Evolutionary conservation across 768 basidiomycete genomes (phyloP).

Genomic region (Boletellus ananas): DNA sequence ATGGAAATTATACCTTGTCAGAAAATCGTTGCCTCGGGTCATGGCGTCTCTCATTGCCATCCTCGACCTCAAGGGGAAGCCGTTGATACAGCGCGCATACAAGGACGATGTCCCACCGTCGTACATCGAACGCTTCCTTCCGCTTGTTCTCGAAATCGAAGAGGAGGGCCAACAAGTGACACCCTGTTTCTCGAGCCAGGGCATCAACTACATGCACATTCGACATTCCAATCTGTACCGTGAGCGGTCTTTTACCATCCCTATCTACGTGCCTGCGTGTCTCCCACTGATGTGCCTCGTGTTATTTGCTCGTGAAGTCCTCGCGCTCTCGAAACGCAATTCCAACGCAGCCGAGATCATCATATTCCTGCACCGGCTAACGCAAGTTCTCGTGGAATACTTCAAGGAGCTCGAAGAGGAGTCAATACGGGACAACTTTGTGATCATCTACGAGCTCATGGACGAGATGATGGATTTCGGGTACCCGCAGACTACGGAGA

Average conservation of each 20-base stretch:
- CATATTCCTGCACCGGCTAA: conserved; percentile 91
- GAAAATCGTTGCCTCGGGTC: neutral
- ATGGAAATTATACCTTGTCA: conserved; percentile 9
- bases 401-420: conserved; percentile 99
- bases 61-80: conserved; percentile 97
- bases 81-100: conserved; percentile 94
- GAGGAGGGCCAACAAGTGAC: conserved; percentile 96
- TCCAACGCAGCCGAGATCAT: conserved; percentile 94
- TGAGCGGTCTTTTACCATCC: conserved; percentile 35
- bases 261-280: too few relatives aligned
- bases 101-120: conserved; percentile 91
- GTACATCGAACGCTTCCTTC: conserved; percentile 90
- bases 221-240: conserved; percentile 96
- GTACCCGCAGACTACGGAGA: conserved; percentile 97
- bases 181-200: conserved; percentile 93
- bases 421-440: conserved; percentile 98
- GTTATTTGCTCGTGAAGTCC: conserved; percentile 48
- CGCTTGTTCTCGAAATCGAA: conserved; percentile 90
- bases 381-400: conserved; percentile 92
- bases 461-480: conserved; percentile 99
- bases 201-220: conserved; percentile 98
- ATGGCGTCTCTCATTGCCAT: conserved; percentile 83
- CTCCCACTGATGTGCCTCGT: neutral
- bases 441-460: conserved; percentile 97
- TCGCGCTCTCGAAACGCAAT: conserved; percentile 94